These are phyloP conservation scores for Stylosanthes scabra DNA, from an alignment of 331 rosid species.

Conservation along the genomic window DNA sequence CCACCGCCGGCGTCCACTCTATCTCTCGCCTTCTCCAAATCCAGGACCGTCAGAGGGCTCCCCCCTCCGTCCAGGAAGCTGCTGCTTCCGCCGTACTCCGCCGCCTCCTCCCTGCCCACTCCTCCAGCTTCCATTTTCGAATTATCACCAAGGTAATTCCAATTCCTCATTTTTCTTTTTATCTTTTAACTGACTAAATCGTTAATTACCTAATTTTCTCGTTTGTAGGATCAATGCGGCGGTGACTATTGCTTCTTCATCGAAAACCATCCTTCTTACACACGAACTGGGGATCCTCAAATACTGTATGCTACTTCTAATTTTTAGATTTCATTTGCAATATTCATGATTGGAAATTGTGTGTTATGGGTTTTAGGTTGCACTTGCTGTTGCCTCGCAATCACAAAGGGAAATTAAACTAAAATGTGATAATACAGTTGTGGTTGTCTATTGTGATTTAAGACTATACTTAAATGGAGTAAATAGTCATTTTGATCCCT, in stretches of 20 bases:
- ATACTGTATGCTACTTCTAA: conserved; percentile 56
- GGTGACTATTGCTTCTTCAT: conserved; percentile 72
- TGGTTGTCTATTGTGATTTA: neutral
- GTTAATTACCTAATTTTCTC: conserved; percentile 9
- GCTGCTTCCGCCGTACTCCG: conserved; percentile 65
- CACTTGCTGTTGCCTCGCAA: neutral
- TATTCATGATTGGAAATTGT: neutral
- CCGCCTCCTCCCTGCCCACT: conserved; percentile 73
- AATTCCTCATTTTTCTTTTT: neutral
- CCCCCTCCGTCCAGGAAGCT: conserved; percentile 60
- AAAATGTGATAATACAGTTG: neutral
- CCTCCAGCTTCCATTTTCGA: conserved; percentile 62
- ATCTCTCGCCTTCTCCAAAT: conserved; percentile 69
- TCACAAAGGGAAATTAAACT: neutral
- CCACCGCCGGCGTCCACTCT: conserved; percentile 56
- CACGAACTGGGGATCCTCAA: conserved; percentile 53
- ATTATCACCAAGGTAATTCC: conserved; percentile 60
- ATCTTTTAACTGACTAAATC: neutral
- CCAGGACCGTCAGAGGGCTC: conserved; percentile 72
- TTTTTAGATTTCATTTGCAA: neutral
- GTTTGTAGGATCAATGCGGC: conserved; percentile 65
- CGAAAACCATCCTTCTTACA: conserved; percentile 62
- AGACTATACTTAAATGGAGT: neutral
- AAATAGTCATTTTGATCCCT: no score
- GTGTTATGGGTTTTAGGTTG: neutral